These are phyloP conservation scores for Metahyphopichia silvanorum DNA, from an alignment of 805 yeast genomes.

Conservation along the genomic window DNA sequence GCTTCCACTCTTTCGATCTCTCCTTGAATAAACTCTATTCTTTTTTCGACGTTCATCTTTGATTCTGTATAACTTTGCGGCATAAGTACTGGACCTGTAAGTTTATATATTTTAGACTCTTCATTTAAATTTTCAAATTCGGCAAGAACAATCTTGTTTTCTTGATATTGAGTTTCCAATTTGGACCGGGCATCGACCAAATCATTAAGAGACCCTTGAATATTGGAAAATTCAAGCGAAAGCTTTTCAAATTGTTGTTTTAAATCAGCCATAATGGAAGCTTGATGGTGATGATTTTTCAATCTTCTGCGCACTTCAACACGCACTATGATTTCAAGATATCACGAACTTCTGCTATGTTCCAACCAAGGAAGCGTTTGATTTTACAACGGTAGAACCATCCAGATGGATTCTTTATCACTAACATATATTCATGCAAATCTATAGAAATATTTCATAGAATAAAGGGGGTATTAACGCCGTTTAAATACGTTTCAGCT, in stretches of 20 bases:
- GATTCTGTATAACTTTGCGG: slow-evolving; percentile 90
- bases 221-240: slow-evolving; percentile 42
- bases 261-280: slow-evolving; percentile 19
- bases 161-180: slow-evolving; percentile 92
- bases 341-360: too few relatives aligned
- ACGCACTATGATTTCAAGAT: too few relatives aligned
- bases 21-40: slow-evolving; percentile 79
- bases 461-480: too few relatives aligned
- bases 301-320: too few relatives aligned
- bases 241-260: slow-evolving; percentile 39
- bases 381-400: too few relatives aligned
- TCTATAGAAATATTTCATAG: too few relatives aligned
- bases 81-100: slow-evolving; percentile 87
- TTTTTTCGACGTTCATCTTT: slow-evolving; percentile 74
- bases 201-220: slow-evolving; percentile 48
- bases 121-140: slow-evolving; percentile 69
- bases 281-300: not conserved
- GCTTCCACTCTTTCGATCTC: slow-evolving; percentile 77
- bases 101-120: slow-evolving; percentile 76
- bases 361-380: too few relatives aligned
- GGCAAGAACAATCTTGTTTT: slow-evolving; percentile 80
- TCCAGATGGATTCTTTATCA: too few relatives aligned
- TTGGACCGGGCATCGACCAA: slow-evolving; percentile 73
- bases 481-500: too few relatives aligned
- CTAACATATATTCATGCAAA: too few relatives aligned